These are phyloP conservation scores for Filosporella fistucella DNA, from an alignment of 495 filamentous ascomycete species.

Conservation along the genomic window DNA sequence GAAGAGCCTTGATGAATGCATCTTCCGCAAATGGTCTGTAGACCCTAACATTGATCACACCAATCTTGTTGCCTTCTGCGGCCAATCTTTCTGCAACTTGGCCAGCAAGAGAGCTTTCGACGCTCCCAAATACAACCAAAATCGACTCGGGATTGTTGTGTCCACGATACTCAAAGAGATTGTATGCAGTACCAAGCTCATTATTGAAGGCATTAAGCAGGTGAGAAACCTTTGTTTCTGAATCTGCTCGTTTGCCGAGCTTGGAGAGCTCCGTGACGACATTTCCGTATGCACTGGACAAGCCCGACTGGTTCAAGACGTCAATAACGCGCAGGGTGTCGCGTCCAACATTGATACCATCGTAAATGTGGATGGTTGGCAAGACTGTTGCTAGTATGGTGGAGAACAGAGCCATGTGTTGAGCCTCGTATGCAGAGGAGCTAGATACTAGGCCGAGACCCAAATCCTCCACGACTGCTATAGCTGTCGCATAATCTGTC, in stretches of 20 bases:
- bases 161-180: slow-evolving; percentile 92
- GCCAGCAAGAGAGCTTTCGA: slow-evolving; percentile 78
- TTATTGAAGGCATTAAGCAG: slow-evolving; percentile 80
- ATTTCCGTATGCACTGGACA: slow-evolving; percentile 66
- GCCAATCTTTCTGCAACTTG: slow-evolving; percentile 74
- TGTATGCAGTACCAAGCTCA: slow-evolving; percentile 89
- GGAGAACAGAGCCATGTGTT: slow-evolving; percentile 92
- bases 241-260: slow-evolving; percentile 66
- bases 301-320: slow-evolving; percentile 65
- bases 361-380: slow-evolving; percentile 87
- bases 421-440: slow-evolving; percentile 79
- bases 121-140: slow-evolving; percentile 86
- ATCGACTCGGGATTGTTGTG: slow-evolving; percentile 72
- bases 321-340: slow-evolving; percentile 87
- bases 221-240: slow-evolving; percentile 67
- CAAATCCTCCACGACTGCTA: slow-evolving; percentile 85
- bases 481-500: slow-evolving; percentile 78
- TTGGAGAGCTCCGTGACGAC: slow-evolving; percentile 54
- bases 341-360: slow-evolving; percentile 79
- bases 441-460: slow-evolving; percentile 83
- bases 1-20: slow-evolving; percentile 78
- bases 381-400: slow-evolving; percentile 75
- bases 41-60: slow-evolving; percentile 84
- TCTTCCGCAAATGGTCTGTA: slow-evolving; percentile 95
- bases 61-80: slow-evolving; percentile 67